phyloP scores from a whole-genome alignment of 2,329 filamentous ascomycete species.

The Ceratocystis albifundus region DNA sequence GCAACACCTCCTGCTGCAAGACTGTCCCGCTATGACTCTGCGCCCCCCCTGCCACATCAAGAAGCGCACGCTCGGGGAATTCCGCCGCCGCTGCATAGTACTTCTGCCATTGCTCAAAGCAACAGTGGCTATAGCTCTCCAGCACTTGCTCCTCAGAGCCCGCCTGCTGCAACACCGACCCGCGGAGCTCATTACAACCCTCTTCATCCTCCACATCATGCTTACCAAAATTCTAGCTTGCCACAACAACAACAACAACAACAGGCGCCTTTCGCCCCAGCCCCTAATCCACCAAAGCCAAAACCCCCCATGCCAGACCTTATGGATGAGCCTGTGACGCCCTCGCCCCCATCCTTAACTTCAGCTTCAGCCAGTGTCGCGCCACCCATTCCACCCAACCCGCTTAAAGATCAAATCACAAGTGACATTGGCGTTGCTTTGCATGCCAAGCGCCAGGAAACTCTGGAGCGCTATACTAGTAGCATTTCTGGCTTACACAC shows the following conservation, averaged over 20 bases:
- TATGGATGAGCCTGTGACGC: slow-evolving; percentile 46
- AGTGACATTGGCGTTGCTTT: slow-evolving; percentile 62
- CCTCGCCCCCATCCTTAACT: slow-evolving; percentile 38
- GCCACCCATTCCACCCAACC: slow-evolving; percentile 87
- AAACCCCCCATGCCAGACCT: slow-evolving; percentile 41
- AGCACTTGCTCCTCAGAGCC: not conserved
- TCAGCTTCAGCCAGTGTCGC: slow-evolving; percentile 34
- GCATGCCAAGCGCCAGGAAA: slow-evolving; percentile 54
- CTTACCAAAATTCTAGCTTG: slow-evolving; percentile 3
- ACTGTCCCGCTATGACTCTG: slow-evolving; percentile 38
- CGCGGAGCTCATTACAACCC: not conserved
- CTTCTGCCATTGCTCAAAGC: not conserved
- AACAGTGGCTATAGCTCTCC: not conserved
- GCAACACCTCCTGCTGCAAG: slow-evolving; percentile 9
- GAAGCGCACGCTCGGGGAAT: not conserved
- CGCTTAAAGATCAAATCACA: slow-evolving; percentile 82
- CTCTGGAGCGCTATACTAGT: slow-evolving; percentile 58
- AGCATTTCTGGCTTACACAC: slow-evolving; percentile 65
- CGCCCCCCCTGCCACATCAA: slow-evolving; percentile 34
- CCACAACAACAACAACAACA: not conserved
- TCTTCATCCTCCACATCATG: slow-evolving; percentile 1
- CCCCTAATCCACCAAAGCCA: slow-evolving; percentile 29
- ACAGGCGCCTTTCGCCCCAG: slow-evolving; percentile 23
- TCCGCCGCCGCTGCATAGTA: not conserved
- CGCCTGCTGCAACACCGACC: not conserved